These are phyloP conservation scores for Exophiala oligosperma DNA, from an alignment of 2,329 filamentous ascomycete species.

Conservation along the genomic window DNA sequence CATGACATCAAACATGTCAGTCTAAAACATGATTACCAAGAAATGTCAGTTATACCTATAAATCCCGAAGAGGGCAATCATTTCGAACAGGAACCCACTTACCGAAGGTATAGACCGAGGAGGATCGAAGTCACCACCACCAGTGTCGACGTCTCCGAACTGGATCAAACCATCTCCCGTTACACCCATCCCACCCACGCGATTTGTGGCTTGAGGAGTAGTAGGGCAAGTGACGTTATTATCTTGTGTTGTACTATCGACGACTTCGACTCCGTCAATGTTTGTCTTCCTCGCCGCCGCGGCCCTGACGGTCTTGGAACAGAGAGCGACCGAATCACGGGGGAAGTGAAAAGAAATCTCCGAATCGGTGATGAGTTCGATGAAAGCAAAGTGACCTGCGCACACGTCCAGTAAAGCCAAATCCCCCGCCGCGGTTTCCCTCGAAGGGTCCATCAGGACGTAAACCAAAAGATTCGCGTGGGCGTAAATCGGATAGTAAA, in stretches of 20 bases:
- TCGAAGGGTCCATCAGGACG: constrained; percentile 1
- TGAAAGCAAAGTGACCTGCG: constrained; percentile 4
- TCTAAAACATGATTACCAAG: neutral
- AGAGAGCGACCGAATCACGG: constrained; percentile 3
- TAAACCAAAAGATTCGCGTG: constrained; percentile 4
- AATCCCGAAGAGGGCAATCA: too few relatives aligned
- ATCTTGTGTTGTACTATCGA: too few relatives aligned
- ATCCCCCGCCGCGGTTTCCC: neutral
- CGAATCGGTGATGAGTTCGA: constrained; percentile 1
- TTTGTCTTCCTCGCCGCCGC: neutral
- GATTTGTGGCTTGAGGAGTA: neutral
- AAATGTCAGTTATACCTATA: too few relatives aligned
- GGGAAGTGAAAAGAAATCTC: constrained; percentile 4
- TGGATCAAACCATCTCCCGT: neutral
- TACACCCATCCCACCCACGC: neutral
- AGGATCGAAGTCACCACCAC: neutral
- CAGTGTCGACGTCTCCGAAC: neutral
- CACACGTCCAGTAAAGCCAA: constrained; percentile 4
- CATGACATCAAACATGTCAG: neutral
- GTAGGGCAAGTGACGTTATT: neutral
- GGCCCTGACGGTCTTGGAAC: constrained; percentile 2
- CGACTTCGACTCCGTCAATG: too few relatives aligned
- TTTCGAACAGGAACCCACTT: too few relatives aligned
- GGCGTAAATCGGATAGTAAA: constrained; percentile 9
- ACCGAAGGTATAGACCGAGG: neutral